Base-by-base conservation (phyloP, 1,284 basidiomycete species). In the Cutaneotrichosporon daszewskae region DNA sequence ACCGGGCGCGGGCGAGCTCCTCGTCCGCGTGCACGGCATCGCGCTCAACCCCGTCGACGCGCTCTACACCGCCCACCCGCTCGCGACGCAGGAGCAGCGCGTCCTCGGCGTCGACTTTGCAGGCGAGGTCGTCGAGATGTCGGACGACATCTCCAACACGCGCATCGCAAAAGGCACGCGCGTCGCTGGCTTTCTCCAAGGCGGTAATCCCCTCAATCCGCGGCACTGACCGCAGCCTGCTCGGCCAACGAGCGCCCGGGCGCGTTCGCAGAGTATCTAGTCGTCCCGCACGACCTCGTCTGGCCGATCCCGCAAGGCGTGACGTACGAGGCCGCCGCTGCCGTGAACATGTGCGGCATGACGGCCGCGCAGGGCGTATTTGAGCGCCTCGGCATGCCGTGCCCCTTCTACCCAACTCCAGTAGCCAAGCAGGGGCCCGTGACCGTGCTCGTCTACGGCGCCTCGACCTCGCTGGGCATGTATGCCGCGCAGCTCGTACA, bases 11-110 rank as follows among this genome's bases (percentile, higher is more conserved):
- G 40, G 40, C 17, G 40, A 47, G 16, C 37, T 47, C 2, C 32
- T 47, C 7, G 18, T 47, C 8, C 36, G 37, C 22, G 45, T 47
- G n/a, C 34, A 42, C 31, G 35, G 34, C 4, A 36, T 49, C 9
- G 47, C 47, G 16, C 47, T 49, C 27, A 49, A 49, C 43, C 43
- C 47, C 25, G 32, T 49, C 29, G 47, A 49, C 39, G 12, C 25
- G 25, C 27, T 45, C 4, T 49, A 45, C 18, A 32, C 32, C 18
- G 23, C 11, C 12, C 17, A 25, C 5, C 47, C 47, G 2, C 18
- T 49, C 12, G 40, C 40, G 8, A n/a, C n/a, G n/a, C 25, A 40
- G 47, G 16, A 13, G 16, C 9, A 13, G 3, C 47, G 47, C 22
- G 39, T 49, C 10, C 26, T 49, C 27, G 47, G 47, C 9, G 38